Base-by-base conservation (phyloP, 257 asterid species). In the Salvia splendens region DNA sequence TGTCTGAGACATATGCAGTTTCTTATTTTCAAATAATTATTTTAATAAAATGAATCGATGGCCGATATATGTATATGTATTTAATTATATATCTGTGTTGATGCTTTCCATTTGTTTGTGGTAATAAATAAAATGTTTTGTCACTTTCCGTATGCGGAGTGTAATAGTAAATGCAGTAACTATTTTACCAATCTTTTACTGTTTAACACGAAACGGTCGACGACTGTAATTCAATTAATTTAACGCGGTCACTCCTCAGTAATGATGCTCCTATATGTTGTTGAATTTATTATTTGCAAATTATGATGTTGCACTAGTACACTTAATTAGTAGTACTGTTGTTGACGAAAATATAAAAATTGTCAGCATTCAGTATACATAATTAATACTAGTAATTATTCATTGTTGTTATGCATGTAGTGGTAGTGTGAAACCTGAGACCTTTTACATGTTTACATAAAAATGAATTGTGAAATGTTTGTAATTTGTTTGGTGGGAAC, bases 401-500 rank as follows among this genome's bases (percentile, higher is more conserved):
- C 6, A 10, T 53, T 10, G 38, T 24, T 52, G 10, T 51, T 51
- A 8, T 51, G 30, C 35, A 51, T 51, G 57, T 12, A 51, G 53
- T 3, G 53, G 53, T 47, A 47, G 33, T 51, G 28, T 6, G 17
- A 51, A n/a, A 51, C 35, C 57, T 51, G 57, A 51, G 57, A 51
- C 7, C 32, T 3, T 7, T 15, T 24, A 24, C 30, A 24, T 24
- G 1, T 24, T 61, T 50, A 38, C 65, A 12, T 42, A 8, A 51
- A 51, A 20, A 17, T 16, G 17, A 5, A 51, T 5, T 6, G 52
- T 47, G 65, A 67, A 64, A 52, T 36, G 60, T 36, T 65, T 40
- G 68, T 36, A 9, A 20, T 57, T 36, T 55, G 28, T 71, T 41
- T 71, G 62, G 78, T 66, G 61, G 67, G 58, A 50, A 36, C 40